A percentile compares a stretch with the other conserved stretches of the same genome.
Evolutionary conservation across 371 early-diverging fungal species (phyloP).

Genomic region (Zopfochytrium polystomum): DNA sequence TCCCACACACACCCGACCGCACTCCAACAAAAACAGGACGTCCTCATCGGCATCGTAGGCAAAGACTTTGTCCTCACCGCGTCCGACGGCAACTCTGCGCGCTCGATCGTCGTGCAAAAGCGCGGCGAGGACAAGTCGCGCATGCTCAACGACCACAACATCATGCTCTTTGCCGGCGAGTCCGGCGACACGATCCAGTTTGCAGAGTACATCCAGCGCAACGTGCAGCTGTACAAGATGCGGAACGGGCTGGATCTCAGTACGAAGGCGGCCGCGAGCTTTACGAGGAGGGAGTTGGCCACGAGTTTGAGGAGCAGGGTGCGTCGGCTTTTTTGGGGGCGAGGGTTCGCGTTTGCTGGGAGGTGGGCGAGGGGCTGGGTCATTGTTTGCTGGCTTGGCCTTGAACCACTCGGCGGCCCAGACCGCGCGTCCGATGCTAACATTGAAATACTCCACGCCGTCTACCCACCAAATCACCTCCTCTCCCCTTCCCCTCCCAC

Average conservation of each 20-base stretch:
- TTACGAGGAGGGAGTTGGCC: conserved; percentile 83
- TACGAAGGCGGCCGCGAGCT: conserved; percentile 79
- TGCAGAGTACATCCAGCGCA: conserved; percentile 93
- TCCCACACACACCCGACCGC: not conserved
- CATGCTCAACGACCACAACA: conserved; percentile 72
- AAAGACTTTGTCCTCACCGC: conserved; percentile 91
- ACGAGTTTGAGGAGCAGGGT: conserved; percentile 83
- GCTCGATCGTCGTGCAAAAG: conserved; percentile 92
- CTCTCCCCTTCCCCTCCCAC: too few species aligned
- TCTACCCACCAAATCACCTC: too few species aligned
- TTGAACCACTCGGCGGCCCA: too few species aligned
- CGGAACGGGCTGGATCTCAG: conserved; percentile 78
- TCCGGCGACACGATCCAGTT: conserved; percentile 94
- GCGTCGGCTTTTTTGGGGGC: conserved; percentile 23
- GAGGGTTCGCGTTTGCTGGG: not conserved
- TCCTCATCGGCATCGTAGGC: conserved; percentile 89
- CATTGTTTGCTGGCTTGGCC: too few species aligned
- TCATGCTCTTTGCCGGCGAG: conserved; percentile 86
- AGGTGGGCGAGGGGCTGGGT: conserved; percentile 10
- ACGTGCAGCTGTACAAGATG: conserved; percentile 86
- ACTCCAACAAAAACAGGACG: conserved; percentile 45
- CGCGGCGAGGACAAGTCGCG: conserved; percentile 85
- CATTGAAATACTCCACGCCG: too few species aligned
- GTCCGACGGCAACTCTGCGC: conserved; percentile 73
- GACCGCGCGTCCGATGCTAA: too few species aligned